Evolutionary conservation across 2,329 filamentous ascomycete genomes (phyloP), one percentile per base, ranked within the genome.

Genomic region (Xylaria digitata): DNA sequence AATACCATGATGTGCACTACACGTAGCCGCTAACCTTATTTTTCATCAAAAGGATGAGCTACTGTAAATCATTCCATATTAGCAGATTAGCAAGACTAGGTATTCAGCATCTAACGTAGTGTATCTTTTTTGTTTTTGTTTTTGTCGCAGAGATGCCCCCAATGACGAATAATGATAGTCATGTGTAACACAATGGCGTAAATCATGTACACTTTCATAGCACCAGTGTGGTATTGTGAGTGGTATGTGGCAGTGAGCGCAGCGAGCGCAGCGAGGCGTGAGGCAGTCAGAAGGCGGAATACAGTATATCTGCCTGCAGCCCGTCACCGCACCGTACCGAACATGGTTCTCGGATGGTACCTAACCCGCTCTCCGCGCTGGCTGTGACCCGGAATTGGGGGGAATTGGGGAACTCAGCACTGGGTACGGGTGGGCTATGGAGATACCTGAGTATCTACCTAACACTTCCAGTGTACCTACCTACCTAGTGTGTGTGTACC

Each of bases 241-340:
- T 48, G 43, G 34, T 32, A 49, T 46, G 63, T 62, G 59, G 64
- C 60, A 63, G 57, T 61, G 55, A 26, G 26, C 26, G 26, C 26
- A 26, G 26, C 26, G 26, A 26, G 26, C 26, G 26, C 26, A 26
- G 26, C 26, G 26, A 55, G 56, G 43, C 50, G 56, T 61, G 50
- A 64, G 52, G 55, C 56, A 61, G 61, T 67, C 61, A 67, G 56
- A 65, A 58, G 55, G 65, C 46, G 52, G 50, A 56, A 52, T 64
- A 34, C 34, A 42, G 17, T 13, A 37, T 30, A 48, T 8, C 19
- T 23, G 5, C 40, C 46, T 59, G 54, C 60, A 53, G 59, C 43
- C 45, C 46, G 34, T 42, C 26, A 60, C 50, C 21, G 54, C 37
- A 58, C 48, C 59, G 59, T 66, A 66, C 64, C 64, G 42, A 49